Conservation (phyloP, 805 yeast species). For the Cyberlindnera amylophila region DNA sequence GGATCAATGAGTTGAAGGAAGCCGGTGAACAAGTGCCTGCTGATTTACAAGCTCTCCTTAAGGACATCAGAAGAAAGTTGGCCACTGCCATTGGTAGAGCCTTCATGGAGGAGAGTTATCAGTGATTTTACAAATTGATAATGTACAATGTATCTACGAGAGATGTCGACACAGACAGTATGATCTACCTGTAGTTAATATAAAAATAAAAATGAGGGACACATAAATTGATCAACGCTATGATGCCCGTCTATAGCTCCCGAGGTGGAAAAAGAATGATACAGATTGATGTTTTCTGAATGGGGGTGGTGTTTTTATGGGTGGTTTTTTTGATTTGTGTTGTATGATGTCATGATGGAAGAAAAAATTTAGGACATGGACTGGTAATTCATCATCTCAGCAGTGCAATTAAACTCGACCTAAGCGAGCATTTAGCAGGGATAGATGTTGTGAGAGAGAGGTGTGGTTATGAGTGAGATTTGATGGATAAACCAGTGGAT, state of each 20-base stretch:
- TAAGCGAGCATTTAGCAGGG: too few species aligned
- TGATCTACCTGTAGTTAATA: background rate
- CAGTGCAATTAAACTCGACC: background rate
- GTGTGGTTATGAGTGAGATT: too few species aligned
- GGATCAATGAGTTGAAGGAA: conserved; percentile 22
- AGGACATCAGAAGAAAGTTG: conserved; percentile 22
- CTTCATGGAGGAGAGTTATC: conserved; percentile 21
- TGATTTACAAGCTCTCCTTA: conserved; percentile 16
- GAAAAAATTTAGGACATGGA: background rate
- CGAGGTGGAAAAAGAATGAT: background rate
- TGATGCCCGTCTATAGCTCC: background rate
- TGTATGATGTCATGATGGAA: conserved; percentile 3
- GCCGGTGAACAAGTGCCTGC: conserved; percentile 19
- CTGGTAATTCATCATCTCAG: background rate
- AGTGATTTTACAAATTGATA: background rate
- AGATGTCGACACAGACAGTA: too few species aligned
- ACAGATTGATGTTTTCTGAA: too few species aligned
- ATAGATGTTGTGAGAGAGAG: too few species aligned
- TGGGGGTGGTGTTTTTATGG: background rate
- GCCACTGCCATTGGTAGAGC: conserved; percentile 26
- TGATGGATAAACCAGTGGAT: too few species aligned
- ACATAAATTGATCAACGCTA: background rate
- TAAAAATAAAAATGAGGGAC: background rate
- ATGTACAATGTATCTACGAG: background rate
- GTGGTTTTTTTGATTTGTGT: background rate